Base-by-base conservation (phyloP, 148 eudicot genomes). In the Diospyros lotus region DNA sequence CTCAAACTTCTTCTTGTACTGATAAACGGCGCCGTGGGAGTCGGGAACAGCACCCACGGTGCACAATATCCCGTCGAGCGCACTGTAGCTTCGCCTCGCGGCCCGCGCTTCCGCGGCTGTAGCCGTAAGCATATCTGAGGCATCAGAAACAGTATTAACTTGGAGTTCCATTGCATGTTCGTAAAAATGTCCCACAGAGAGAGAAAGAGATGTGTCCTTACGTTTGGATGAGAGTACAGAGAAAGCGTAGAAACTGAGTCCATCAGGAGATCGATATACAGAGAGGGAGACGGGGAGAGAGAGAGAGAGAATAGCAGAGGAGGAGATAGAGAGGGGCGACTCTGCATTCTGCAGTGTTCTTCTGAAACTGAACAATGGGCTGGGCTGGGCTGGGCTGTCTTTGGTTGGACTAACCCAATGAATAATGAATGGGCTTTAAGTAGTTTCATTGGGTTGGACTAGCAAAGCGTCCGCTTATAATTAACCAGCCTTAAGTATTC, bases 201-300 rank as follows among this genome's bases (percentile, higher is more conserved):
- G 59, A 63, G 53, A 46, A 65, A n/a, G 67, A 39, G 75, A 40
- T 2, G 38, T 15, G 56, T 58, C 48, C 55, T 48, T 80, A 84
- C 87, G 80, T 84, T 79, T 4, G 91, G 84, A 61, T 78, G 84
- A 45, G 85, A 81, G 62, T 60, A 80, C 64, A 81, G 84, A 74
- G 90, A 87, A 74, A 86, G 74, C 9, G 88, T 74, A 11, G 89
- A 84, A 56, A 86, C 71, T 3, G 81, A 74, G 58, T 75, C 79
- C 84, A 86, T 85, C 12, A 44, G 17, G 45, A 17, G 48, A 55
- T n/a, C 38, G 6, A 50, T 48, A 6, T 58, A 38, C 3, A 55
- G 61, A 64, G 46, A 40, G 17, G 5, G 61, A 15, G 41, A 11
- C 51, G 4, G 51, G 15, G 38, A n/a, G 1, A 11, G 46, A n/a